Percentiles rank a stretch among this genome's conserved stretches.
Evolutionary conservation across 2,329 filamentous ascomycete genomes (phyloP).

Genomic region (Paraphoma sp.): DNA sequence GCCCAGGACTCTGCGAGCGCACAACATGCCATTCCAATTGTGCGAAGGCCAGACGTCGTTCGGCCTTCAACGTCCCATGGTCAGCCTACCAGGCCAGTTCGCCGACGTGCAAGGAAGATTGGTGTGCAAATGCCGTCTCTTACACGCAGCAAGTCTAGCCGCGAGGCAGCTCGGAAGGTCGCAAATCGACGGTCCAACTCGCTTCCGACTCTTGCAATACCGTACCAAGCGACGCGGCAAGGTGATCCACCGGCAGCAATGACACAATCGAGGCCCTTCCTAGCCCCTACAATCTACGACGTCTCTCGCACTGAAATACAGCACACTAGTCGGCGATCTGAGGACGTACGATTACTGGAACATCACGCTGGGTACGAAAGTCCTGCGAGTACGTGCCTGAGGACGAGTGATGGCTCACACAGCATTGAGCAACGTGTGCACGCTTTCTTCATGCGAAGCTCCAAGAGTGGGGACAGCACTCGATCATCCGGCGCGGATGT

Average conservation of each 20-base stretch:
- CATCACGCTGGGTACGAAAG: conserved; percentile 11
- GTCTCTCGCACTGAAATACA: neutral
- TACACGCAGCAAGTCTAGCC: conserved; percentile 24
- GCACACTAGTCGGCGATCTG: conserved; percentile 4
- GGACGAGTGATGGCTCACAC: conserved; percentile 18
- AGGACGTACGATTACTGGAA: conserved; percentile 5
- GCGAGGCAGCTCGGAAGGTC: conserved; percentile 15
- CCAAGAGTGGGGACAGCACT: conserved; percentile 13
- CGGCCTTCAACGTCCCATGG: conserved; percentile 23
- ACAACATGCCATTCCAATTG: conserved; percentile 39
- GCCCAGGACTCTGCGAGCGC: conserved; percentile 14
- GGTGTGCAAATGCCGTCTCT: conserved; percentile 40
- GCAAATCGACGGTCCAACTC: conserved; percentile 32
- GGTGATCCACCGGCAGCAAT: conserved; percentile 9
- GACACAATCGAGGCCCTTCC: conserved; percentile 15
- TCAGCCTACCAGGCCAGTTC: conserved; percentile 32
- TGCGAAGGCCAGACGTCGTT: conserved; percentile 9
- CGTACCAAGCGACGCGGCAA: conserved; percentile 17
- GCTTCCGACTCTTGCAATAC: conserved; percentile 27
- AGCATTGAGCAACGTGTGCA: conserved; percentile 25
- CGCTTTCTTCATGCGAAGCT: conserved; percentile 13
- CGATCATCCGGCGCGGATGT: conserved; percentile 23
- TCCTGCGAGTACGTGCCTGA: conserved; percentile 15
- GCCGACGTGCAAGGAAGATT: conserved; percentile 35
- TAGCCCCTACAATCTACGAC: conserved; percentile 6